Conservation (phyloP, 176 grass and related monocot species). For the Puccinellia tenuiflora region DNA sequence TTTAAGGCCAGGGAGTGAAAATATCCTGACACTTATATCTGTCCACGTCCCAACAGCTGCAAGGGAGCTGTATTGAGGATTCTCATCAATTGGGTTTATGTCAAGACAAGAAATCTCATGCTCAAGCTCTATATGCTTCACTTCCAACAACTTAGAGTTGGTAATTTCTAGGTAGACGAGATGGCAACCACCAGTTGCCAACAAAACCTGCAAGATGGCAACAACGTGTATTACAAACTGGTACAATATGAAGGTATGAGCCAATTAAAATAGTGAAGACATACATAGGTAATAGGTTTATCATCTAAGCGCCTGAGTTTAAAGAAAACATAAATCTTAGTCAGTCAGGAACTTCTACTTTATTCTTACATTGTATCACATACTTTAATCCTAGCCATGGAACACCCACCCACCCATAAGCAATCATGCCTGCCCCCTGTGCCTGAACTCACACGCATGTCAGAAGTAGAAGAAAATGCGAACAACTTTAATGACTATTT, state of each 20-base stretch:
- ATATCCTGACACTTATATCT: slow-evolving; percentile 87
- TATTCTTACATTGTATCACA: background rate
- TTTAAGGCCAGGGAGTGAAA: slow-evolving; percentile 82
- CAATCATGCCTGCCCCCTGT: background rate
- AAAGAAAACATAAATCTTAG: background rate
- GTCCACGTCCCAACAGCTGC: slow-evolving; percentile 98
- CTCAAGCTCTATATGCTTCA: slow-evolving; percentile 74
- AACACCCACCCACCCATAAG: background rate
- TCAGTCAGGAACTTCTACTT: background rate
- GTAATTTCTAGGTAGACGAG: slow-evolving; percentile 90
- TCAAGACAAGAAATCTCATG: slow-evolving; percentile 95
- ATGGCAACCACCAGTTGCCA: slow-evolving; percentile 89
- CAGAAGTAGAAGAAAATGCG: background rate
- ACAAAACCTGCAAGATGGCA: slow-evolving; percentile 56
- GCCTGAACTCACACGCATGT: background rate
- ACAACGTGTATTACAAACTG: background rate
- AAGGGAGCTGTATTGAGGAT: slow-evolving; percentile 57
- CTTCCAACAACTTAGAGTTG: slow-evolving; percentile 67
- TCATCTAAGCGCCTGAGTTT: background rate
- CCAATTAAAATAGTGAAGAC: background rate
- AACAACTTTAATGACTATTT: background rate
- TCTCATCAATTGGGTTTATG: slow-evolving; percentile 70
- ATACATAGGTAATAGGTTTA: background rate
- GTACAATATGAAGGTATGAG: background rate
- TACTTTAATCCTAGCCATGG: background rate